A percentile compares a stretch with the other conserved stretches of the same genome.
Evolutionary conservation across 2,329 filamentous ascomycete species (phyloP).

Genomic region (Fusarium sp.): DNA sequence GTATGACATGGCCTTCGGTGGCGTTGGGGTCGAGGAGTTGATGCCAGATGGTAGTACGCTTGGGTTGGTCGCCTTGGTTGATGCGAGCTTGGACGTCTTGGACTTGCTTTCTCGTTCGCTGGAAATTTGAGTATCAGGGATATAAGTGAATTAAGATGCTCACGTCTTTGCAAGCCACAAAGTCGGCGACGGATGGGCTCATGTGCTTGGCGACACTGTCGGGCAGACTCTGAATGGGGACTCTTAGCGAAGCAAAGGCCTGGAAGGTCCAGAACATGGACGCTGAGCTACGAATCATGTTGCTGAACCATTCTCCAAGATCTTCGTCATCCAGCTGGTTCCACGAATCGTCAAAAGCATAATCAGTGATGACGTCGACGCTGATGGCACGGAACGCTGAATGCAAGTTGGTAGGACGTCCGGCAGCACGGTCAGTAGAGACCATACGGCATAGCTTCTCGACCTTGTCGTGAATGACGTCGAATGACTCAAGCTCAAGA

Average conservation of each 20-base stretch:
- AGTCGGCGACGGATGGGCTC: slow-evolving; percentile 15
- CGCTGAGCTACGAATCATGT: slow-evolving; percentile 11
- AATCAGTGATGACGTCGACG: slow-evolving; percentile 30
- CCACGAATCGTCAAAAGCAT: slow-evolving; percentile 34
- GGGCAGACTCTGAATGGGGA: slow-evolving; percentile 6
- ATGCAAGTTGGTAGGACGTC: slow-evolving; percentile 16
- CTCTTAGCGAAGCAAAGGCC: slow-evolving; percentile 2
- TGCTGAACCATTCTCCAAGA: slow-evolving; percentile 25
- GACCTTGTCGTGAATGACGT: slow-evolving; percentile 49
- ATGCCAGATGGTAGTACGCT: slow-evolving; percentile 12
- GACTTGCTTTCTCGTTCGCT: slow-evolving; percentile 13
- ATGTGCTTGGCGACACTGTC: slow-evolving; percentile 6
- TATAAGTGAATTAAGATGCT: not conserved
- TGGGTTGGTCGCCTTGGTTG: slow-evolving; percentile 7
- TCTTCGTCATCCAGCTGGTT: slow-evolving; percentile 20
- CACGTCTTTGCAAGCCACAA: slow-evolving; percentile 1
- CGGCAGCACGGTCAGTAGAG: not conserved
- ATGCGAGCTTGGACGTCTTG: slow-evolving; percentile 9
- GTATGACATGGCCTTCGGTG: slow-evolving; percentile 1
- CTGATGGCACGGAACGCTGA: slow-evolving; percentile 26
- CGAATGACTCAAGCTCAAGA: slow-evolving; percentile 45
- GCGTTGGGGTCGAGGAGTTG: slow-evolving; percentile 16
- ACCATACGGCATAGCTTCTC: slow-evolving; percentile 42
- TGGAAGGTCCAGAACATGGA: slow-evolving; percentile 21
- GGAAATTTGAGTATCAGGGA: not conserved